These are phyloP conservation scores for Caloboletus inedulis DNA, from an alignment of 1,284 basidiomycete genomes.

Conservation along the genomic window DNA sequence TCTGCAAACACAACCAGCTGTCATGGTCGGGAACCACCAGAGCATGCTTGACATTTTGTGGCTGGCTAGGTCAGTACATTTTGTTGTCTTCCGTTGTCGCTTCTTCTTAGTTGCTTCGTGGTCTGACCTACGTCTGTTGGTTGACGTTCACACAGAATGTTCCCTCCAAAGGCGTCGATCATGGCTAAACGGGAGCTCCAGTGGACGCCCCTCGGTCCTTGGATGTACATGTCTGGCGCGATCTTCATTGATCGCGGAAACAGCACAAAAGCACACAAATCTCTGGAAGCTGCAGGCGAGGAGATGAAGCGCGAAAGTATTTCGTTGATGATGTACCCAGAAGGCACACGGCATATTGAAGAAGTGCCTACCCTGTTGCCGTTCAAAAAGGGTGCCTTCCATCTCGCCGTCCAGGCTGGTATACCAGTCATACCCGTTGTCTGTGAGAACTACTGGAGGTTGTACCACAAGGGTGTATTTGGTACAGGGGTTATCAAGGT, in stretches of 20 bases:
- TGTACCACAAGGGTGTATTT: slow-evolving; percentile 81
- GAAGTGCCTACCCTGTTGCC: slow-evolving; percentile 70
- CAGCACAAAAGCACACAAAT: slow-evolving; percentile 70
- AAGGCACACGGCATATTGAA: slow-evolving; percentile 83
- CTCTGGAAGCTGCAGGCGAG: slow-evolving; percentile 76
- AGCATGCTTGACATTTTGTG: slow-evolving; percentile 86
- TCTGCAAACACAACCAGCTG: slow-evolving; percentile 62
- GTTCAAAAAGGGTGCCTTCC: slow-evolving; percentile 99
- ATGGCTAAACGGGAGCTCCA: slow-evolving; percentile 94
- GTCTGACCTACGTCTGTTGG: slow-evolving; percentile 4
- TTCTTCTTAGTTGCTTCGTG: neutral
- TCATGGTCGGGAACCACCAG: slow-evolving; percentile 93
- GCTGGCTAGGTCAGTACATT: slow-evolving; percentile 66
- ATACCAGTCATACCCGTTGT: slow-evolving; percentile 91
- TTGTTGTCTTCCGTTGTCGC: neutral
- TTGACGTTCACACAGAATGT: slow-evolving; percentile 52
- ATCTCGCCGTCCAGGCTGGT: slow-evolving; percentile 87
- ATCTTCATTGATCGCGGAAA: slow-evolving; percentile 93
- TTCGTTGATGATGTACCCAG: slow-evolving; percentile 90
- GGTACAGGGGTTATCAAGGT: slow-evolving; percentile 77
- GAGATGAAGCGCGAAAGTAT: slow-evolving; percentile 75
- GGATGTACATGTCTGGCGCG: slow-evolving; percentile 88
- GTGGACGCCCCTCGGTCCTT: slow-evolving; percentile 89
- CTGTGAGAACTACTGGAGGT: slow-evolving; percentile 88
- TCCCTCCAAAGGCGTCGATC: slow-evolving; percentile 82